These are phyloP conservation scores for Calonectria fujianensis DNA, from an alignment of 2,329 filamentous ascomycete species.

Conservation along the genomic window DNA sequence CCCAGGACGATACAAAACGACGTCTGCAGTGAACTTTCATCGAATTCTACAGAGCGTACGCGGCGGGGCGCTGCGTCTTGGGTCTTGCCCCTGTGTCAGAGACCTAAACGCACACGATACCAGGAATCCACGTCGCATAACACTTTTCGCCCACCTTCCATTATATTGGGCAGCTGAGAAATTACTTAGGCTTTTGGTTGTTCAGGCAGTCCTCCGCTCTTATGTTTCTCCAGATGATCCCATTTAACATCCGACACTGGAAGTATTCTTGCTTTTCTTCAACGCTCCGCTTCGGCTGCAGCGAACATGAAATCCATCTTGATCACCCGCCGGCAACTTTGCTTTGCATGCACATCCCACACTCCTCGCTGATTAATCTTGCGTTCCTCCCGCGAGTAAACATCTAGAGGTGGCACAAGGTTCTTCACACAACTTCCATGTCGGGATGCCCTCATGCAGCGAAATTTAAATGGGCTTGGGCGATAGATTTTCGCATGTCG, in stretches of 20 bases:
- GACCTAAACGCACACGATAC: neutral
- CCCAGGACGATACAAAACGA: neutral
- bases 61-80: neutral
- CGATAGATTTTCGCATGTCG: neutral
- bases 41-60: neutral
- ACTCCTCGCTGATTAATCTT: neutral
- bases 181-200: neutral
- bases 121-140: neutral
- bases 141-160: neutral
- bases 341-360: neutral
- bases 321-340: neutral
- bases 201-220: neutral
- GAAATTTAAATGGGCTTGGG: neutral
- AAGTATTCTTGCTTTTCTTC: neutral
- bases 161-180: neutral
- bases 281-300: neutral
- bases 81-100: neutral
- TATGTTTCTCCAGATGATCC: neutral
- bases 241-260: neutral
- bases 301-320: neutral
- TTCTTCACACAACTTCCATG: neutral
- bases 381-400: neutral
- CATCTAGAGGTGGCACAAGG: neutral
- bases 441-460: neutral
- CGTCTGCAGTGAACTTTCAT: neutral